These are phyloP conservation scores for Candida fluviatilis DNA, from an alignment of 805 yeast species.

Conservation along the genomic window DNA sequence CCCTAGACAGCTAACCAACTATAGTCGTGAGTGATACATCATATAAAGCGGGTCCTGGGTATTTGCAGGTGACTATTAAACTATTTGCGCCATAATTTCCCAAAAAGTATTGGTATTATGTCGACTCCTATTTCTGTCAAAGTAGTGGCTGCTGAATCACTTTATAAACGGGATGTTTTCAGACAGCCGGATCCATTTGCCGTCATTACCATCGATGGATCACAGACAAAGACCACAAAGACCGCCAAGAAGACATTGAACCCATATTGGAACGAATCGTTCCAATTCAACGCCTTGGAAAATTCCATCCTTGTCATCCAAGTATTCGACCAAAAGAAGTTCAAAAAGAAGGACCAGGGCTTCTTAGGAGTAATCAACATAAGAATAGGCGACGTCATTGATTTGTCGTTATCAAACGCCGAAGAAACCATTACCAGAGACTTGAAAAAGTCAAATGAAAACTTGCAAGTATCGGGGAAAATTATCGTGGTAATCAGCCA, in stretches of 20 bases:
- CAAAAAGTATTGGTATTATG: slow-evolving; percentile 7
- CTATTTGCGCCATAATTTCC: not conserved
- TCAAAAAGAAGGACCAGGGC: slow-evolving; percentile 98
- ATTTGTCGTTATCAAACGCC: slow-evolving; percentile 44
- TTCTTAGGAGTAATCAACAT: slow-evolving; percentile 94
- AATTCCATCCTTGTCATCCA: slow-evolving; percentile 86
- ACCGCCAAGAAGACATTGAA: slow-evolving; percentile 91
- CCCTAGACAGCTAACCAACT: not conserved
- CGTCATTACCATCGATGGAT: slow-evolving; percentile 94
- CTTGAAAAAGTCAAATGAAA: slow-evolving; percentile 86
- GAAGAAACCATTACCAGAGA: slow-evolving; percentile 93
- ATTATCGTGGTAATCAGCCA: slow-evolving; percentile 72
- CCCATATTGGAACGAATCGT: slow-evolving; percentile 97
- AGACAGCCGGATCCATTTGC: slow-evolving; percentile 98
- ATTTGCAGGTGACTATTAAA: not conserved
- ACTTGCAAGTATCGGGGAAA: slow-evolving; percentile 89
- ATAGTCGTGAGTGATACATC: not conserved
- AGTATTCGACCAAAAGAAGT: slow-evolving; percentile 95
- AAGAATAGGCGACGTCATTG: slow-evolving; percentile 83
- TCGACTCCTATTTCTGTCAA: slow-evolving; percentile 51
- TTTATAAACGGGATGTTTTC: slow-evolving; percentile 91
- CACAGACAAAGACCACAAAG: slow-evolving; percentile 91
- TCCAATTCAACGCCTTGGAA: slow-evolving; percentile 71
- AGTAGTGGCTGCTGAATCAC: slow-evolving; percentile 92
- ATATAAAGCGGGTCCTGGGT: not conserved